Evolutionary conservation across 2,329 filamentous ascomycete species (phyloP).

Genomic region (Sporothrix schenckii): DNA sequence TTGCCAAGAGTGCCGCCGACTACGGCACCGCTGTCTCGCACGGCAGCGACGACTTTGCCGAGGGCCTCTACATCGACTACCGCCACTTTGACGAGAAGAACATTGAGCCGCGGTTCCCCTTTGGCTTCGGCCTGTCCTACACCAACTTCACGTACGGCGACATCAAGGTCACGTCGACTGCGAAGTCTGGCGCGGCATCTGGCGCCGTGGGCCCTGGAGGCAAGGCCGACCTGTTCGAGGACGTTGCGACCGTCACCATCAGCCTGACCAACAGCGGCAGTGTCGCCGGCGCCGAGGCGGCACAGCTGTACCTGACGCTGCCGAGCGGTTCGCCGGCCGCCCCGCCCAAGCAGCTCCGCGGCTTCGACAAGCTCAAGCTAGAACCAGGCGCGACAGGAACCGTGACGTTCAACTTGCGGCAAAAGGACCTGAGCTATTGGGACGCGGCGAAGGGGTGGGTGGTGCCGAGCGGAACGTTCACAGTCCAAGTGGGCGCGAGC

Average conservation of each 20-base stretch:
- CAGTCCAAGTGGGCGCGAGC: conserved; percentile 50
- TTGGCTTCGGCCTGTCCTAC: conserved; percentile 68
- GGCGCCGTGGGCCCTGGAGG: conserved; percentile 50
- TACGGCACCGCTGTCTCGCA: conserved; percentile 47
- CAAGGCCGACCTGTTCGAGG: conserved; percentile 51
- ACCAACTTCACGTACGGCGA: conserved; percentile 66
- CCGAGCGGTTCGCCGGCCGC: conserved; percentile 45
- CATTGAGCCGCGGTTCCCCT: conserved; percentile 64
- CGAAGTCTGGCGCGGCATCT: conserved; percentile 45
- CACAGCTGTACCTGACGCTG: conserved; percentile 61
- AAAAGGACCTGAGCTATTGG: conserved; percentile 68
- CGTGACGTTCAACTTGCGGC: conserved; percentile 57
- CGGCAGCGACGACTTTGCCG: conserved; percentile 57
- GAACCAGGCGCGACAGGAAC: conserved; percentile 51
- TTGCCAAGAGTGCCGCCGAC: conserved; percentile 52
- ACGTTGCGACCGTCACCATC: conserved; percentile 56
- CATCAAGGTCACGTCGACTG: conserved; percentile 47
- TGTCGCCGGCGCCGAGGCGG: conserved; percentile 64
- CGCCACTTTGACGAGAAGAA: conserved; percentile 61
- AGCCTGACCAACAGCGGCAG: conserved; percentile 67
- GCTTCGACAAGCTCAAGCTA: conserved; percentile 63
- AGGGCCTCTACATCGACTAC: conserved; percentile 67
- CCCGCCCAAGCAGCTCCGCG: conserved; percentile 58
- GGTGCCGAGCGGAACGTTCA: conserved; percentile 51
- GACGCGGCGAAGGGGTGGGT: conserved; percentile 65